Conservation (phyloP, 352 stramenopile species). For the Phytophthora europaea region DNA sequence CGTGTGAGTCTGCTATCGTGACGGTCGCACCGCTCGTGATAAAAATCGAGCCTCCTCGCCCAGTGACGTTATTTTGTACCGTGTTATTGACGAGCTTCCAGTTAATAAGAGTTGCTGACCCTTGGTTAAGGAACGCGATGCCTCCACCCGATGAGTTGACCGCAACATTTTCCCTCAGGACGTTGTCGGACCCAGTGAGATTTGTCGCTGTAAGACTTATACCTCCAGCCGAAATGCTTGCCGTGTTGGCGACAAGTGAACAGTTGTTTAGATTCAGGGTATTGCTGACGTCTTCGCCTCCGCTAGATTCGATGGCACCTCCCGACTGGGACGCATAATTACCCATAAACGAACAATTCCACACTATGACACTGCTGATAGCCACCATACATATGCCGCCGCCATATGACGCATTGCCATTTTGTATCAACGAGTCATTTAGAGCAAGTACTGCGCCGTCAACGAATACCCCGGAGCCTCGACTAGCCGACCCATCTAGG, state of each 20-base stretch:
- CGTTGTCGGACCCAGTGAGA: constrained; percentile 29
- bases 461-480: constrained; percentile 43
- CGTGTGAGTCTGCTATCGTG: constrained; percentile 35
- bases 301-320: constrained; percentile 36
- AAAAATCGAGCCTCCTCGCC: constrained; percentile 40
- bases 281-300: constrained; percentile 14
- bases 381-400: constrained; percentile 41
- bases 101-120: constrained; percentile 21
- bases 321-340: constrained; percentile 44
- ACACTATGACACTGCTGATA: constrained; percentile 26
- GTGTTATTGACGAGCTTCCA: constrained; percentile 57
- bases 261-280: constrained; percentile 32
- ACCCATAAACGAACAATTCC: constrained; percentile 30
- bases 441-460: constrained; percentile 29
- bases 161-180: constrained; percentile 31
- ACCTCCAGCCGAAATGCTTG: constrained; percentile 33
- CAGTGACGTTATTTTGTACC: constrained; percentile 14
- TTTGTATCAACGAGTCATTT: constrained; percentile 21
- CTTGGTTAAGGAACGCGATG: constrained; percentile 33
- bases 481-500: constrained; percentile 16
- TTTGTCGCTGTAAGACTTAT: constrained; percentile 42
- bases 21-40: constrained; percentile 27
- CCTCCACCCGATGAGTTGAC: constrained; percentile 37
- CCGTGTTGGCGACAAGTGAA: constrained; percentile 34
- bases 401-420: constrained; percentile 28